Base-by-base conservation (phyloP, 1,139 yeast species). In the Lodderomyces orthopsilosis region DNA sequence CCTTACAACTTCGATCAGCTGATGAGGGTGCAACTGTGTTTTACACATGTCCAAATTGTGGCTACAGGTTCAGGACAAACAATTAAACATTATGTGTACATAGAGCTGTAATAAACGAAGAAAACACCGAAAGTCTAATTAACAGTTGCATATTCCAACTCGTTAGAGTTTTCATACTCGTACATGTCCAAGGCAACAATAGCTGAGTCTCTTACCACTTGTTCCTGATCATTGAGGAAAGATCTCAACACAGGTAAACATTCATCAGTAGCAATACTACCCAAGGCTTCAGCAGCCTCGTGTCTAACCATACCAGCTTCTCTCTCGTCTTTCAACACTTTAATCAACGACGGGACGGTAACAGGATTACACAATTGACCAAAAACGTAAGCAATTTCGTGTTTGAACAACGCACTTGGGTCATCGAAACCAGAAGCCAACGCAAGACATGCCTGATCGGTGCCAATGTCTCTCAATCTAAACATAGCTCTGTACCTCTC, bases 271-370 rank as follows among this genome's bases (percentile, higher is more conserved):
- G 96, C 98, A 62, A 94, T 93, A 23, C 96, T 80, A 19, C 98
- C 98, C 55, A 94, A 76, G 23, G 98, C 98, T 68, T 94, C 99
- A 24, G 98, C 98, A 45, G 98, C 98, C 68, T 94, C 99, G 62
- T 94, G 99, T 70, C 99, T 85, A 28, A 94, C 98, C 98, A 94
- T 94, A 48, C 95, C 95, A 38, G 95, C 98, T 70, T 94, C 96
- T 14, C 67, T 61, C 46, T 75, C 79, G 62, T 88, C 81, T 54
- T 81, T 80, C 56, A 94, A 77, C 7, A 93, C 91, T 65, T 86
- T 83, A 50, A 89, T 77, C 54, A 94, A 77, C 19, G 94, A 75
- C 38, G 97, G 96, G 32, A 93, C 96, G 33, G 95, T 84, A 27
- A 84, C 90, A 14, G 98, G 96, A 65, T 88, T 90, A 63, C 95